These are phyloP conservation scores for Lipomyces sp. DNA, from an alignment of 805 yeast genomes.

Conservation along the genomic window DNA sequence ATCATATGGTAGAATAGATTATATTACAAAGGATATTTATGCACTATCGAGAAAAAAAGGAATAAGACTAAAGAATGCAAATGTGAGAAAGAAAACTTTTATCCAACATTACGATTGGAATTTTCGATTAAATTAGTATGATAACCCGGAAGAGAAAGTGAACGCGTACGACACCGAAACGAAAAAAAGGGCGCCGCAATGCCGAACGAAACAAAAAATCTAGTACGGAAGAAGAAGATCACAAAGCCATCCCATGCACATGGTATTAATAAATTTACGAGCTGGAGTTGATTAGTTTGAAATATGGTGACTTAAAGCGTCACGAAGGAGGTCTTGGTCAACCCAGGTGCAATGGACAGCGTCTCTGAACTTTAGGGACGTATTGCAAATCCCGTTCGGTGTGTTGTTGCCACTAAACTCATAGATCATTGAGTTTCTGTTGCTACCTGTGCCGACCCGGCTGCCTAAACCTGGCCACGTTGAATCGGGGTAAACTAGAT, in stretches of 20 bases:
- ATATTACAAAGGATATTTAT: background rate
- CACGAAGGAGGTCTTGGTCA: slow-evolving; percentile 14
- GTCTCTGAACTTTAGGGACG: slow-evolving; percentile 7
- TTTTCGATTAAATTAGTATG: too few species aligned
- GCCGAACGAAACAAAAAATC: background rate
- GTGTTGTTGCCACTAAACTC: slow-evolving; percentile 11
- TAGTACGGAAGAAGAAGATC: background rate
- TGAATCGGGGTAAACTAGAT: slow-evolving; percentile 1
- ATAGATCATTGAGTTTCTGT: slow-evolving; percentile 17
- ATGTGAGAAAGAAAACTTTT: background rate
- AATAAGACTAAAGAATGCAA: background rate
- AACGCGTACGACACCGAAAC: background rate
- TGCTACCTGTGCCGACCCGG: slow-evolving; percentile 13
- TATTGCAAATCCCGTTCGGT: background rate
- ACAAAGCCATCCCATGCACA: background rate
- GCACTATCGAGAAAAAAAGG: background rate
- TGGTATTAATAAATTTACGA: background rate
- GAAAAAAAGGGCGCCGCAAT: background rate
- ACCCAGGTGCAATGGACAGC: slow-evolving; percentile 10
- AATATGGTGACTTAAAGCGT: slow-evolving; percentile 16
- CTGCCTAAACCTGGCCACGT: slow-evolving; percentile 16
- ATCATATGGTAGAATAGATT: background rate
- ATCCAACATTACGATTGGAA: too few species aligned
- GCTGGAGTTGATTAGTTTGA: background rate
- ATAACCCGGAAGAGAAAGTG: background rate